Evolutionary conservation across 2,329 filamentous ascomycete genomes (phyloP).

Genomic region (Talaromyces sp.): DNA sequence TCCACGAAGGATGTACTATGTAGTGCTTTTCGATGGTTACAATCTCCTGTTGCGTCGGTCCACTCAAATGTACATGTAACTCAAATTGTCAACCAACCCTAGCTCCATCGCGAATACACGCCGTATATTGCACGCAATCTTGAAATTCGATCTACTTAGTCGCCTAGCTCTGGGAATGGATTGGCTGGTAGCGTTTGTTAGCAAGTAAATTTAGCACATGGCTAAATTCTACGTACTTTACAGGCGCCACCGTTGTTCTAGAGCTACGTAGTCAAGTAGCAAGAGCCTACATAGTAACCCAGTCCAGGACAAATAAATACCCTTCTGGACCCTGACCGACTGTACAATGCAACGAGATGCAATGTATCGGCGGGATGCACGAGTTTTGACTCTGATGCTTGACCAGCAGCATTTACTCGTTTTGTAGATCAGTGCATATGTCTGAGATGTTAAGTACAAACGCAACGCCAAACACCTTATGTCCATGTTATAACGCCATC

Average conservation of each 20-base stretch:
- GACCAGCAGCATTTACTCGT: background rate
- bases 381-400: background rate
- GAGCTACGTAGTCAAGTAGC: background rate
- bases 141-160: background rate
- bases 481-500: conserved; percentile 5
- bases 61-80: conserved; percentile 11
- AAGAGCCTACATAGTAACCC: background rate
- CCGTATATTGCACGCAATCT: background rate
- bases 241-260: background rate
- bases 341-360: conserved; percentile 2
- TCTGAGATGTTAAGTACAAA: background rate
- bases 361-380: background rate
- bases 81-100: background rate
- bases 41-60: conserved; percentile 17
- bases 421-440: background rate
- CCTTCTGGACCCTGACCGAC: background rate
- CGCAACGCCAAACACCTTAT: conserved; percentile 4
- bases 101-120: background rate
- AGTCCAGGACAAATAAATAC: background rate
- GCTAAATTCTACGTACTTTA: background rate
- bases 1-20: background rate
- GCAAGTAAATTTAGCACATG: background rate
- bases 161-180: background rate
- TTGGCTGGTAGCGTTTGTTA: background rate
- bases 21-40: conserved; percentile 10